Evolutionary conservation across 768 basidiomycete species (phyloP).

Genomic region (Rickenella mellea): DNA sequence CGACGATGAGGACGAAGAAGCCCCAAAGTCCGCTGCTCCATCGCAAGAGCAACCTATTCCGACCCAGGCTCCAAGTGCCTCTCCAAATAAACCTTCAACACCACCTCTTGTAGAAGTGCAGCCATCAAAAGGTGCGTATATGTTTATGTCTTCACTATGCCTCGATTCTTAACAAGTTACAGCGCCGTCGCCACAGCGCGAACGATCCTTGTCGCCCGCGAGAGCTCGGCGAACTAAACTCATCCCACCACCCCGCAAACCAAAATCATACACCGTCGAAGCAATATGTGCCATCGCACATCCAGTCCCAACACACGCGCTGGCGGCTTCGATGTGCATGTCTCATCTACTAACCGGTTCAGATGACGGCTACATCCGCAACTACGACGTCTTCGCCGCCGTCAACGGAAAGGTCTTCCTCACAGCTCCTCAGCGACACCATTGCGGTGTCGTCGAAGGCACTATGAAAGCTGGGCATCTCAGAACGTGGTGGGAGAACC

Average conservation of each 20-base stretch:
- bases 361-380: conserved; percentile 87
- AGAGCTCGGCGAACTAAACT: conserved; percentile 40
- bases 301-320: conserved; percentile 78
- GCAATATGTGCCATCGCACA: conserved; percentile 89
- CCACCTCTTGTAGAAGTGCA: conserved; percentile 15
- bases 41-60: conserved; percentile 20
- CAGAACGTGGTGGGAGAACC: conserved; percentile 89
- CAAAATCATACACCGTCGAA: conserved; percentile 76
- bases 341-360: conserved; percentile 85
- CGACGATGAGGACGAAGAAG: conserved; percentile 39
- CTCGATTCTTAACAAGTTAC: conserved; percentile 16
- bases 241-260: conserved; percentile 19
- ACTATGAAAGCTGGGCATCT: conserved; percentile 84
- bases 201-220: conserved; percentile 43
- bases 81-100: conserved; percentile 13
- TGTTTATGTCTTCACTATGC: not conserved
- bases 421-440: conserved; percentile 80
- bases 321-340: conserved; percentile 80
- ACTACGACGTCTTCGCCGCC: conserved; percentile 85
- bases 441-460: conserved; percentile 86
- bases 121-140: conserved; percentile 24
- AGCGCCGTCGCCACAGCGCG: conserved; percentile 26
- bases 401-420: conserved; percentile 83
- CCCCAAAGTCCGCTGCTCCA: conserved; percentile 19
- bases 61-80: conserved; percentile 17